Evolutionary conservation across 352 stramenopile species (phyloP).

Genomic region (Phytophthora palmivora): DNA sequence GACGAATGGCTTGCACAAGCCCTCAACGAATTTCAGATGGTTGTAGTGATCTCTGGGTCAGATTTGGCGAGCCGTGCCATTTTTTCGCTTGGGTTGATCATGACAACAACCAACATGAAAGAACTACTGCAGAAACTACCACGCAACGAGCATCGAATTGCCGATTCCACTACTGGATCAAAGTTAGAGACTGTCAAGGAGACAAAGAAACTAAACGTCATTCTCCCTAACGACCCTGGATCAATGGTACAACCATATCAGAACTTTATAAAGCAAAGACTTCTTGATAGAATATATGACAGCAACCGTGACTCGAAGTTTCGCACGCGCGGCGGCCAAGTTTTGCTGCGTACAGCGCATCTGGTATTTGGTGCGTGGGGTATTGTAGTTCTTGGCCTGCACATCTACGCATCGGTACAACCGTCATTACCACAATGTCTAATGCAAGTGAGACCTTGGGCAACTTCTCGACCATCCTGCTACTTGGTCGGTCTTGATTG

Average conservation of each 20-base stretch:
- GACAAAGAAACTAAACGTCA: neutral
- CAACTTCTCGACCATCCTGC: conserved; percentile 34
- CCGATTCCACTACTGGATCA: too few species aligned
- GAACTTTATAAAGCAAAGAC: neutral
- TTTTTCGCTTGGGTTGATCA: conserved; percentile 28
- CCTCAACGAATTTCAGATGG: conserved; percentile 34
- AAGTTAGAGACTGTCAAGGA: neutral
- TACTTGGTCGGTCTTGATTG: conserved; percentile 44
- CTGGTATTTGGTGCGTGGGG: conserved; percentile 23
- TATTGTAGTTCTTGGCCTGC: conserved; percentile 16
- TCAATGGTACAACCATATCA: neutral
- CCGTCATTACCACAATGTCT: conserved; percentile 21
- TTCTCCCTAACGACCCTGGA: neutral
- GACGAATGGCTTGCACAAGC: conserved; percentile 30
- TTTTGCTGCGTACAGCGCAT: conserved; percentile 13
- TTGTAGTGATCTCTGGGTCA: conserved; percentile 32
- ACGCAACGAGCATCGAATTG: neutral
- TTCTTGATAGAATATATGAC: neutral
- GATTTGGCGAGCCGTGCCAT: conserved; percentile 31
- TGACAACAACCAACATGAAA: conserved; percentile 26
- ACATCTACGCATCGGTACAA: conserved; percentile 21
- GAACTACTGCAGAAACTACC: conserved; percentile 13
- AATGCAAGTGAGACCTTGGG: conserved; percentile 43
- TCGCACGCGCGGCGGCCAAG: neutral
- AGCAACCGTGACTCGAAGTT: neutral